phyloP scores from a whole-genome alignment of 805 yeast genomes.

The Komagataella pseudopastoris region DNA sequence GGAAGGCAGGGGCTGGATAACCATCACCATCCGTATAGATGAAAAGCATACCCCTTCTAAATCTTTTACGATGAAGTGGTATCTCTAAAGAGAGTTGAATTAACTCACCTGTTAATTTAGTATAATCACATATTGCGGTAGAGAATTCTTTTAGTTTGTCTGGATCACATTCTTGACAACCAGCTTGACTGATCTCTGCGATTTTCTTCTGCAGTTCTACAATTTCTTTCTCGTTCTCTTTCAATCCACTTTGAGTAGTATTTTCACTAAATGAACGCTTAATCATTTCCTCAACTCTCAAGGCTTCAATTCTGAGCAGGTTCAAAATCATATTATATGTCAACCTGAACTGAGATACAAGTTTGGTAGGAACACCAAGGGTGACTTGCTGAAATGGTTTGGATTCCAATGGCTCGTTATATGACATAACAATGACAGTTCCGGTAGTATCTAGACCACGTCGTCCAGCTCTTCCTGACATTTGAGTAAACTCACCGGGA shows the following conservation, averaged over 20 bases:
- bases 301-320: slow-evolving; percentile 81
- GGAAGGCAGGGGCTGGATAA: slow-evolving; percentile 17
- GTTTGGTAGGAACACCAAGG: slow-evolving; percentile 80
- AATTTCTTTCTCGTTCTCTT: slow-evolving; percentile 68
- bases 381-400: slow-evolving; percentile 65
- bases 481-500: slow-evolving; percentile 97
- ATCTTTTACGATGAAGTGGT: slow-evolving; percentile 30
- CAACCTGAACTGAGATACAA: slow-evolving; percentile 83
- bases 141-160: slow-evolving; percentile 32
- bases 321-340: slow-evolving; percentile 95
- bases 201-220: slow-evolving; percentile 28
- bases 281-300: slow-evolving; percentile 96
- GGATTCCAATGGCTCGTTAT: slow-evolving; percentile 45
- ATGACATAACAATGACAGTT: slow-evolving; percentile 87
- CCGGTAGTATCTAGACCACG: slow-evolving; percentile 91
- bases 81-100: slow-evolving; percentile 32
- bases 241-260: slow-evolving; percentile 68
- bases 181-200: slow-evolving; percentile 14
- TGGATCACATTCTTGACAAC: slow-evolving; percentile 11
- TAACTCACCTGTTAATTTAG: slow-evolving; percentile 27
- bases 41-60: slow-evolving; percentile 43
- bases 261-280: slow-evolving; percentile 92
- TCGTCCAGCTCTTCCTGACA: slow-evolving; percentile 99
- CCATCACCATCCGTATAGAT: slow-evolving; percentile 38
- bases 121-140: slow-evolving; percentile 30